phyloP scores from a whole-genome alignment of 768 basidiomycete species.

The Psilocybe cyanescens region DNA sequence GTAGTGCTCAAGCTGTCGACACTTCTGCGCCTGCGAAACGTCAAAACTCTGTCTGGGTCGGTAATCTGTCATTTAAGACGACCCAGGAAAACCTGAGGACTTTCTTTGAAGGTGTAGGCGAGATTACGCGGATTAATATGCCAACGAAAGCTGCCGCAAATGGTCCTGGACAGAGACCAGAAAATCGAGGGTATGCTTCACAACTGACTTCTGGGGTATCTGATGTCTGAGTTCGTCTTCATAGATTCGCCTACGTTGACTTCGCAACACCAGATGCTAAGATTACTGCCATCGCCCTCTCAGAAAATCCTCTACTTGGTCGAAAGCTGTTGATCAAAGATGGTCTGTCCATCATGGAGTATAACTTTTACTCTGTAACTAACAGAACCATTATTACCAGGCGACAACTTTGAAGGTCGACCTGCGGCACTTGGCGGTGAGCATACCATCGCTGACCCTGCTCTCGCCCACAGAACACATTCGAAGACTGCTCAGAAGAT shows the following conservation, averaged over 20 bases:
- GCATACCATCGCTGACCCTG: slow-evolving; percentile 31
- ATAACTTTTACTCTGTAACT: background rate
- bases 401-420: slow-evolving; percentile 73
- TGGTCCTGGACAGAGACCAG: slow-evolving; percentile 52
- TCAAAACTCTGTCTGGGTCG: slow-evolving; percentile 94
- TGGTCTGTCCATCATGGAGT: slow-evolving; percentile 47
- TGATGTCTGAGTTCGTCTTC: slow-evolving; percentile 1
- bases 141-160: slow-evolving; percentile 67
- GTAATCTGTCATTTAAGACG: slow-evolving; percentile 92
- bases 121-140: slow-evolving; percentile 84
- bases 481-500: slow-evolving; percentile 82
- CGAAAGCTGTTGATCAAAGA: slow-evolving; percentile 93
- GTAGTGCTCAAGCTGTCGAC: slow-evolving; percentile 30
- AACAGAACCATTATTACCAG: slow-evolving; percentile 39
- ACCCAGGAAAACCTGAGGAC: slow-evolving; percentile 67
- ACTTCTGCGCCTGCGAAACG: slow-evolving; percentile 47
- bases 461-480: slow-evolving; percentile 40
- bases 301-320: slow-evolving; percentile 84
- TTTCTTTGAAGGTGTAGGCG: slow-evolving; percentile 75
- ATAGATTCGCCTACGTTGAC: slow-evolving; percentile 96
- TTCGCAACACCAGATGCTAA: slow-evolving; percentile 82
- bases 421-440: slow-evolving; percentile 52
- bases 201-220: slow-evolving; percentile 15
- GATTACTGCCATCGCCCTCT: slow-evolving; percentile 71
- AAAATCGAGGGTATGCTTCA: slow-evolving; percentile 77